These are phyloP conservation scores for Daldinia eschscholtzii DNA, from an alignment of 2,329 filamentous ascomycete species.

Conservation along the genomic window DNA sequence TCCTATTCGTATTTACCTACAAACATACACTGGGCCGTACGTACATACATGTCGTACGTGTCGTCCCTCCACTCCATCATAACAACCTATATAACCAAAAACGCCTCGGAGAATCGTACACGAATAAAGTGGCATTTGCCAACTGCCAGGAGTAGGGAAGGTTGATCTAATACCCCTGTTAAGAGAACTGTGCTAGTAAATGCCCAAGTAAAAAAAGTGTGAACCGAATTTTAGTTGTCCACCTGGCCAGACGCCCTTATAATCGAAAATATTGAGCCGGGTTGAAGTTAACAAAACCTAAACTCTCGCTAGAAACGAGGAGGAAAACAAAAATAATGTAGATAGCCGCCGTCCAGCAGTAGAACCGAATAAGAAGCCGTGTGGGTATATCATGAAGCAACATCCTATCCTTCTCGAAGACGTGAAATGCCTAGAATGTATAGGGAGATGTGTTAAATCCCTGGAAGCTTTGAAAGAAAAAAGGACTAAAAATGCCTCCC, in stretches of 20 bases:
- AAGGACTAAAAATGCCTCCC: slow-evolving; percentile 28
- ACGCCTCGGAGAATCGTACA: slow-evolving; percentile 45
- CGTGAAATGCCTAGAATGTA: slow-evolving; percentile 31
- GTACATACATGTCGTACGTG: slow-evolving; percentile 40
- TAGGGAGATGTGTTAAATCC: slow-evolving; percentile 6
- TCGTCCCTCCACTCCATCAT: slow-evolving; percentile 31
- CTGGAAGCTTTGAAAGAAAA: slow-evolving; percentile 9
- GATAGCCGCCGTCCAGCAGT: slow-evolving; percentile 42
- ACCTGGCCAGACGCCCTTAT: slow-evolving; percentile 31
- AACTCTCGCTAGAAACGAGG: slow-evolving; percentile 6
- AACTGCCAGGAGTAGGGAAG: slow-evolving; percentile 40
- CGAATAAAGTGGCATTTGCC: slow-evolving; percentile 38
- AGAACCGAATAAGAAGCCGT: slow-evolving; percentile 31
- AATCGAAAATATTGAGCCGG: slow-evolving; percentile 22
- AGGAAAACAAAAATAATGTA: slow-evolving; percentile 22
- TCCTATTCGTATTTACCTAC: slow-evolving; percentile 22
- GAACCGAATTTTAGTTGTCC: slow-evolving; percentile 26
- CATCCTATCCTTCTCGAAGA: slow-evolving; percentile 32
- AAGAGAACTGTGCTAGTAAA: slow-evolving; percentile 44
- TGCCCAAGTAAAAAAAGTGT: slow-evolving; percentile 35
- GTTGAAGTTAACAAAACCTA: slow-evolving; percentile 15
- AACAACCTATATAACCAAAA: slow-evolving; percentile 37
- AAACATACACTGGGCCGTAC: slow-evolving; percentile 33
- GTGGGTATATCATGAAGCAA: slow-evolving; percentile 43
- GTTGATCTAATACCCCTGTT: slow-evolving; percentile 38